Evolutionary conservation across 495 filamentous ascomycete genomes (phyloP).

Genomic region (Pseudotulostoma volvatum): DNA sequence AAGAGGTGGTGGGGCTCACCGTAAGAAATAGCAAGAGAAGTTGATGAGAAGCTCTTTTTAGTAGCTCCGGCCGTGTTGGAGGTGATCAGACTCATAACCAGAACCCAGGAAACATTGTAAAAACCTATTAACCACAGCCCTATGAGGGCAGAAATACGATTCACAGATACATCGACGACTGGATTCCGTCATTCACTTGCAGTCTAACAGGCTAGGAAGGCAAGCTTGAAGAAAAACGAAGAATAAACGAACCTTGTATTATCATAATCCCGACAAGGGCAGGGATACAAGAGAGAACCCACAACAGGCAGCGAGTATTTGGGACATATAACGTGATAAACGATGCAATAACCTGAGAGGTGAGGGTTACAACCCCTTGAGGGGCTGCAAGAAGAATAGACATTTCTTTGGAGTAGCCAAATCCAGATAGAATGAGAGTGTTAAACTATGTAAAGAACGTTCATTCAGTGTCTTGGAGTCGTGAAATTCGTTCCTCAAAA

Average conservation of each 20-base stretch:
- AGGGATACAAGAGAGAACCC: conserved; percentile 1
- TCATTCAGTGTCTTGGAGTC: too few relatives aligned
- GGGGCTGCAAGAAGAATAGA: conserved; percentile 1
- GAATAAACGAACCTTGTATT: conserved; percentile 1
- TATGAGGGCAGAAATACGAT: neutral
- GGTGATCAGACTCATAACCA: conserved; percentile 38
- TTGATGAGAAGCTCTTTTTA: conserved; percentile 32
- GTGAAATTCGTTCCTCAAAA: too few relatives aligned
- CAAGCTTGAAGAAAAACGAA: too few relatives aligned
- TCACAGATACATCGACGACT: neutral
- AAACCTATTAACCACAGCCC: conserved; percentile 13
- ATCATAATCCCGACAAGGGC: neutral
- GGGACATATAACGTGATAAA: neutral
- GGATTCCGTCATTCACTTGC: neutral
- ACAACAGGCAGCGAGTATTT: neutral
- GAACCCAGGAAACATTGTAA: conserved; percentile 42
- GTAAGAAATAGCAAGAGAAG: conserved; percentile 1
- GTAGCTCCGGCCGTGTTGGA: conserved; percentile 39
- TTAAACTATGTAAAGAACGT: too few relatives aligned
- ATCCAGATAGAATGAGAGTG: neutral
- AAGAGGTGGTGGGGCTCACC: neutral
- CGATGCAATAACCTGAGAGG: neutral
- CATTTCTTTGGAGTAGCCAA: neutral
- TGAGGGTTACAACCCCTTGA: neutral
- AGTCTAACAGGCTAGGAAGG: too few relatives aligned